Conservation (phyloP, 2,329 filamentous ascomycete species). For the Fusarium illudens region DNA sequence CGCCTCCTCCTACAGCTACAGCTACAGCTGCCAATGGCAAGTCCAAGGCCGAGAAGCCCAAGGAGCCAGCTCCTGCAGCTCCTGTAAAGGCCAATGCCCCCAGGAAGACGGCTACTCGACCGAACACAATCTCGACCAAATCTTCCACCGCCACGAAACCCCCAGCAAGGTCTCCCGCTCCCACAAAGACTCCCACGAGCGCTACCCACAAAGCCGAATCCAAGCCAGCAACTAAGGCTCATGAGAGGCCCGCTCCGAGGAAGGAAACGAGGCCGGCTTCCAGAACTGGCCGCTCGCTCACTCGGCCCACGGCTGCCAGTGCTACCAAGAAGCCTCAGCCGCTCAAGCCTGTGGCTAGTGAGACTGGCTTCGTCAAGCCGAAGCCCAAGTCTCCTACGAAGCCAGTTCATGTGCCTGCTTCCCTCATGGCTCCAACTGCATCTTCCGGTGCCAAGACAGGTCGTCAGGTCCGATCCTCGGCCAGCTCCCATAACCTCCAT, state of each 20-base stretch:
- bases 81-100: conserved; percentile 17
- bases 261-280: conserved; percentile 46
- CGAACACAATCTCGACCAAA: conserved; percentile 40
- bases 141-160: conserved; percentile 25
- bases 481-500: conserved; percentile 47
- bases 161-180: conserved; percentile 32
- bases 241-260: conserved; percentile 41
- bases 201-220: conserved; percentile 38
- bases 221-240: conserved; percentile 42
- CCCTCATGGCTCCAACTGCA: conserved; percentile 74
- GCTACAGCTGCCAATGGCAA: conserved; percentile 33
- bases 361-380: conserved; percentile 62
- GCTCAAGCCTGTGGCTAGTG: conserved; percentile 51
- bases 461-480: conserved; percentile 42
- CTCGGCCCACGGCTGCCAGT: conserved; percentile 46
- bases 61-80: conserved; percentile 24
- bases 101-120: conserved; percentile 36
- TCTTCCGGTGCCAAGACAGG: conserved; percentile 70
- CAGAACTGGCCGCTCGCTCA: conserved; percentile 31
- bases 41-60: conserved; percentile 36
- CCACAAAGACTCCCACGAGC: conserved; percentile 36
- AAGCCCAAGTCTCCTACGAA: conserved; percentile 75
- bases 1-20: conserved; percentile 2
- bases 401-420: conserved; percentile 71
- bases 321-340: conserved; percentile 55